phyloP scores from a whole-genome alignment of 805 yeast species.

The Metschnikowia reukaufii region DNA sequence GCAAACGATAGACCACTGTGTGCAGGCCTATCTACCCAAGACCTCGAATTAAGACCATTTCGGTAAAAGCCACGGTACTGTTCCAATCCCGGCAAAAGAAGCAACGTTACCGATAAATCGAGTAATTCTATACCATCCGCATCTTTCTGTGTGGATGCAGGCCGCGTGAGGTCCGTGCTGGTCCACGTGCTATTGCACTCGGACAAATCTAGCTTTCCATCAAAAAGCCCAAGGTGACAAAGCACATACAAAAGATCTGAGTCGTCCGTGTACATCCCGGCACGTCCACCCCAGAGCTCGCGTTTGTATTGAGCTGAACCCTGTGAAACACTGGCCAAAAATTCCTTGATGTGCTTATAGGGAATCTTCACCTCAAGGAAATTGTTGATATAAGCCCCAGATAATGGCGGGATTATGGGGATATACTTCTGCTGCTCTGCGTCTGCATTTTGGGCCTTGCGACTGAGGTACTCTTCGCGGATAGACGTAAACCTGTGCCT shows the following conservation, averaged over 20 bases:
- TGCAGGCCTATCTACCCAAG: slow-evolving; percentile 52
- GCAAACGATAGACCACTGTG: slow-evolving; percentile 84
- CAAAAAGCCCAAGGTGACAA: slow-evolving; percentile 70
- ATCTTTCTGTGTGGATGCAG: slow-evolving; percentile 17
- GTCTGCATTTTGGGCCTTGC: slow-evolving; percentile 12
- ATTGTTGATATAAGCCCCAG: slow-evolving; percentile 42
- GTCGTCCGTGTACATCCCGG: slow-evolving; percentile 91
- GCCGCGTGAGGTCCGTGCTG: slow-evolving; percentile 26
- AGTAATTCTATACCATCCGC: slow-evolving; percentile 23
- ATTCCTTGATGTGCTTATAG: slow-evolving; percentile 37
- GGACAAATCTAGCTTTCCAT: slow-evolving; percentile 33
- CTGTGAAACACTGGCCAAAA: slow-evolving; percentile 19
- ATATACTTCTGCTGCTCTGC: slow-evolving; percentile 29
- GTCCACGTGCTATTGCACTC: slow-evolving; percentile 36
- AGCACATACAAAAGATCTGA: slow-evolving; percentile 77
- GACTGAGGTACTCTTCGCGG: slow-evolving; percentile 18
- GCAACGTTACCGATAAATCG: slow-evolving; percentile 57
- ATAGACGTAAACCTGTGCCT: slow-evolving; percentile 24
- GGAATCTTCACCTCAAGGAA: slow-evolving; percentile 59
- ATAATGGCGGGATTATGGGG: slow-evolving; percentile 40
- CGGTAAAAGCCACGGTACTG: slow-evolving; percentile 64
- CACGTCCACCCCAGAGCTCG: slow-evolving; percentile 75
- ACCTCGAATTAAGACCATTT: slow-evolving; percentile 70
- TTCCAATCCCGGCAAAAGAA: slow-evolving; percentile 68
- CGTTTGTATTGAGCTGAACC: slow-evolving; percentile 37